Percentiles rank a stretch among this genome's conserved stretches.
phyloP scores from a whole-genome alignment of 2,329 filamentous ascomycete species.

The Shiraia sp. region DNA sequence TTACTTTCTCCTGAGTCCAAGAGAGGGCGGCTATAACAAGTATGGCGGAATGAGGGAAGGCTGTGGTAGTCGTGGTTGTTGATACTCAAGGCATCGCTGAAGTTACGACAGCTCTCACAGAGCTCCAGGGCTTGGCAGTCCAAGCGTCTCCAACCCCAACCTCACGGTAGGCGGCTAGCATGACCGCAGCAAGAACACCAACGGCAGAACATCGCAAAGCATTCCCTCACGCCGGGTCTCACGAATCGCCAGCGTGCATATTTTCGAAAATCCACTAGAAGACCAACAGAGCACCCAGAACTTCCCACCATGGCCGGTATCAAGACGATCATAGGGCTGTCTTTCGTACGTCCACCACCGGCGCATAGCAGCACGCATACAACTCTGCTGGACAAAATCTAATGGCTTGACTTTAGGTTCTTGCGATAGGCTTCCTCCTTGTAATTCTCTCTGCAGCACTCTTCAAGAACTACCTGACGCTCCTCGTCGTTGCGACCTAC shows the following conservation, averaged over 20 bases:
- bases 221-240: neutral
- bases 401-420: slow-evolving; percentile 59
- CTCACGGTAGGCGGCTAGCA: slow-evolving; percentile 11
- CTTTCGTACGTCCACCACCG: slow-evolving; percentile 69
- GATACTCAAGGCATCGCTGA: slow-evolving; percentile 28
- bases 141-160: slow-evolving; percentile 14
- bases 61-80: slow-evolving; percentile 14
- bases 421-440: slow-evolving; percentile 97
- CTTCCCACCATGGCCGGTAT: slow-evolving; percentile 73
- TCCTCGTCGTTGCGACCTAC: slow-evolving; percentile 95
- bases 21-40: neutral
- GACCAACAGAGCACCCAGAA: neutral
- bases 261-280: neutral
- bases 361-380: slow-evolving; percentile 15
- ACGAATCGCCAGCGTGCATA: neutral
- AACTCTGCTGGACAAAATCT: no score
- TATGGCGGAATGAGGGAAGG: slow-evolving; percentile 5
- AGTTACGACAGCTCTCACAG: slow-evolving; percentile 29
- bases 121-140: slow-evolving; percentile 20
- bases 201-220: slow-evolving; percentile 3
- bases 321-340: slow-evolving; percentile 98
- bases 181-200: slow-evolving; percentile 6
- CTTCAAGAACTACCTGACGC: slow-evolving; percentile 91
- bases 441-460: slow-evolving; percentile 97
- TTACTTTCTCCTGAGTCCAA: neutral